Evolutionary conservation across 2,329 filamentous ascomycete species (phyloP).

Genomic region (Cladosporium sp.): DNA sequence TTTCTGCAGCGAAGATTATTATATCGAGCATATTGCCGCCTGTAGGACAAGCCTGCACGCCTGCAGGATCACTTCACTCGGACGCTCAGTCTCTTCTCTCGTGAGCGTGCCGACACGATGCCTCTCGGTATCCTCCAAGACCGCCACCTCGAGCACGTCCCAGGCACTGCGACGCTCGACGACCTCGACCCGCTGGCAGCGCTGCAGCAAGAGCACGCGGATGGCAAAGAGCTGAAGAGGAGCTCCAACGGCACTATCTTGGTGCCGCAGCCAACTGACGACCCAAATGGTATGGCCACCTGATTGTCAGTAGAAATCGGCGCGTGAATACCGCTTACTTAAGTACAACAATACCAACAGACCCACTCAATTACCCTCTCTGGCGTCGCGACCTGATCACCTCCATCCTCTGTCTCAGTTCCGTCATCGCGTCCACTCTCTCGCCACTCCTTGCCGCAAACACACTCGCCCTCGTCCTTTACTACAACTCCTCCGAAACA

Average conservation of each 20-base stretch:
- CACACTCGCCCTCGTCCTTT: constrained; percentile 72
- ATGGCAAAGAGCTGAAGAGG: constrained; percentile 28
- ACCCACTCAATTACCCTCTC: constrained; percentile 72
- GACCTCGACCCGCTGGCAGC: constrained; percentile 34
- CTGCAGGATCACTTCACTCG: background rate
- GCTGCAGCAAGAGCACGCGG: constrained; percentile 21
- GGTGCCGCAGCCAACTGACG: constrained; percentile 86
- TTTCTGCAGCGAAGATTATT: background rate
- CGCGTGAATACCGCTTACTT: background rate
- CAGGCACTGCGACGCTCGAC: constrained; percentile 46
- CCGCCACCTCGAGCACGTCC: constrained; percentile 24
- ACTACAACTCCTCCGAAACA: constrained; percentile 49
- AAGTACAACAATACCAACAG: background rate
- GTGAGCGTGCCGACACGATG: constrained; percentile 18
- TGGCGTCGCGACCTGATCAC: constrained; percentile 83
- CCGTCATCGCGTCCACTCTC: constrained; percentile 80
- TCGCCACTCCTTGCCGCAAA: constrained; percentile 87
- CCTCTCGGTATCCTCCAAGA: constrained; percentile 27
- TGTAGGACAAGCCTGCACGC: background rate
- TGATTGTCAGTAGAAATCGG: constrained; percentile 31
- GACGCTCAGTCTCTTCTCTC: background rate
- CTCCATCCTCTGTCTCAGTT: constrained; percentile 72
- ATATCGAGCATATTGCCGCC: background rate
- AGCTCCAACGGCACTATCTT: constrained; percentile 56
- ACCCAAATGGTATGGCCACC: constrained; percentile 73